Evolutionary conservation across 352 stramenopile genomes (phyloP), one percentile per base, ranked within the genome.

Genomic region (Pythium biforme): DNA sequence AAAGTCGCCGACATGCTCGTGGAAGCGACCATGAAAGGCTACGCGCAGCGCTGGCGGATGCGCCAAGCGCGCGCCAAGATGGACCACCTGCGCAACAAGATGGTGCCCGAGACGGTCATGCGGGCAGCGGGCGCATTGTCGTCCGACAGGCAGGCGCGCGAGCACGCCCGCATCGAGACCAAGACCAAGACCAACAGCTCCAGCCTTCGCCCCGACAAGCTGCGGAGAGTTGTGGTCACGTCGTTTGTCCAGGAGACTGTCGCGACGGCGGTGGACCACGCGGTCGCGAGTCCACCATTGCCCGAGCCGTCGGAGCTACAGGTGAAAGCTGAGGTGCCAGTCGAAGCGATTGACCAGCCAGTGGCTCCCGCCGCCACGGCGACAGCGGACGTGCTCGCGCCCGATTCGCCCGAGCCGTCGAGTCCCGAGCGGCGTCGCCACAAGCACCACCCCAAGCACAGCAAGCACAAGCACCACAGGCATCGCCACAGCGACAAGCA

Each of bases 1-100:
- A 90, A 90, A 58, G 77, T 92, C 31, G 81, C 83, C 23, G 68
- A 83, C 31, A 92, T 92, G 83, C 70, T 90, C 31, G 76, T 92
- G 19, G 80, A 92, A 47, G 83, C 80, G 43, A 74, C 79, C 10
- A 75, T 86, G 9, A 80, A 83, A 23, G 80, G 83, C 6, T 90
- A 81, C 62, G 75, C 89, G 19, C 74, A 86, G 29, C 80, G 83
- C 39, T 86, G 78, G 75, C 66, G 73, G 11, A n/a, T 69, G 12
- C 76, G 79, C 19, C 52, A 69, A 14, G 61, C 68, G 15, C 41
- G 46, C 8, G 46, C 68, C 10, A 53, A 59, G 20, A 41, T 59
- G 43, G 34, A n/a, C 10, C n/a, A 52, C 20, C 47, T 73, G n/a
- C 55, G 66, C 9, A 33, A 23, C 17, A 54, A 63, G 50, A 73